Base-by-base conservation (phyloP, 306 rosid genomes). In the Cicer pinnatifidum region DNA sequence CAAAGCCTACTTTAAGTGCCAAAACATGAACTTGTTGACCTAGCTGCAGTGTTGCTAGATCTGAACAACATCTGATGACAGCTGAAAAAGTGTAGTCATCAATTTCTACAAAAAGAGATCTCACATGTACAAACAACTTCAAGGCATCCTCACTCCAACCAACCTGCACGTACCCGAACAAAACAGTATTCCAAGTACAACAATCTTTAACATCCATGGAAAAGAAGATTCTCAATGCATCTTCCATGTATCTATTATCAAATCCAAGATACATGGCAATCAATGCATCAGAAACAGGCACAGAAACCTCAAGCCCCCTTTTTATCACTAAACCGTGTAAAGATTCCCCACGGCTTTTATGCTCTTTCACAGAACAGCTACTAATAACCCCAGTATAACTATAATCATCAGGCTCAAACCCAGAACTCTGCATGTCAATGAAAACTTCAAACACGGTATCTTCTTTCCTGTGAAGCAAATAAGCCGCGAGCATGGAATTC, bases 401-500 rank as follows among this genome's bases (percentile, higher is more conserved):
- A 75, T 87, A 90, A 41, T 84, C 81, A 56, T 90, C 97, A 10
- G 96, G 96, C 63, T 85, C 85, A 78, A 87, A 82, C 63, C 93
- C 93, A 74, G 67, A 80, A 71, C 73, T 61, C 71, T 85, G 93
- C 96, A 89, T 88, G 37, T 83, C 87, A 56, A 72, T 16, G 69
- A 89, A 93, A 80, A 85, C 75, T 37, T 80, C 78, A 61, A 87
- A 84, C 9, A 88, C 88, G 37, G 83, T 83, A 43, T 85, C 86
- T 81, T 84, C 86, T 70, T 78, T 85, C 37, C 71, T 57, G 73
- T 86, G 87, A 43, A 72, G 54, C 75, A 90, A 78, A 81, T 86
- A 89, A 20, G 98, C 91, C 33, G 85, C 89, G 8, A 89, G 86
- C 88, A 93, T 79, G 16, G 97, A 89, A 60, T 93, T 93, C 93